Percentiles rank a stretch among this genome's conserved stretches.
Conservation (phyloP, 75 land plant genomes). For the Sequoiadendron giganteum region DNA sequence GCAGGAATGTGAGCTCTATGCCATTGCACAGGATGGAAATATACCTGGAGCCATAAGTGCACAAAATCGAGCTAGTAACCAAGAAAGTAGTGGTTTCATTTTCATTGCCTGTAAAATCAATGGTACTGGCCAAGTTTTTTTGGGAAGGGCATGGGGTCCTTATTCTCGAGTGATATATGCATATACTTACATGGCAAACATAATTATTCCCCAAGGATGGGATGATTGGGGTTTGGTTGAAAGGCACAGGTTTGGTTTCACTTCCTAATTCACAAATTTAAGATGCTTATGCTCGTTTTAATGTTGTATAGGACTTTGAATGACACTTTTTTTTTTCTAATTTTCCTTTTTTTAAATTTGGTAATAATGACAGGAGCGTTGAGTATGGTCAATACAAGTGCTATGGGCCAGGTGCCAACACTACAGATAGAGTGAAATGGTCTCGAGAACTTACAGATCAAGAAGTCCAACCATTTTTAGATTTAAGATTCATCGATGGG, state of each 20-base stretch:
- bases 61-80: slow-evolving; percentile 31
- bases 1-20: slow-evolving; percentile 62
- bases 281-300: not conserved
- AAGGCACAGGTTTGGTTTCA: not conserved
- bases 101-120: slow-evolving; percentile 53
- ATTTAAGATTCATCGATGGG: slow-evolving; percentile 57
- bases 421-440: slow-evolving; percentile 40
- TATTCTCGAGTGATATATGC: slow-evolving; percentile 62
- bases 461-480: slow-evolving; percentile 48
- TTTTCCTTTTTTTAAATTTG: not conserved
- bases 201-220: slow-evolving; percentile 72
- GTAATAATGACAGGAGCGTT: slow-evolving; percentile 34
- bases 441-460: slow-evolving; percentile 36
- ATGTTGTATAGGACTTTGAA: not conserved
- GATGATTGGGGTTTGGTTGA: slow-evolving; percentile 24
- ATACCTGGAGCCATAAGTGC: slow-evolving; percentile 63
- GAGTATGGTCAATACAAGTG: slow-evolving; percentile 53
- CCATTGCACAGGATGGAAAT: slow-evolving; percentile 23
- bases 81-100: slow-evolving; percentile 65
- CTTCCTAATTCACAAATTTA: not conserved
- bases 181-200: slow-evolving; percentile 40
- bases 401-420: slow-evolving; percentile 53
- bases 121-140: slow-evolving; percentile 39
- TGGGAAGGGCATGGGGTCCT: slow-evolving; percentile 78
- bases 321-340: not conserved